Evolutionary conservation across 805 yeast genomes (phyloP).

Genomic region (Suhomyces faveliae): DNA sequence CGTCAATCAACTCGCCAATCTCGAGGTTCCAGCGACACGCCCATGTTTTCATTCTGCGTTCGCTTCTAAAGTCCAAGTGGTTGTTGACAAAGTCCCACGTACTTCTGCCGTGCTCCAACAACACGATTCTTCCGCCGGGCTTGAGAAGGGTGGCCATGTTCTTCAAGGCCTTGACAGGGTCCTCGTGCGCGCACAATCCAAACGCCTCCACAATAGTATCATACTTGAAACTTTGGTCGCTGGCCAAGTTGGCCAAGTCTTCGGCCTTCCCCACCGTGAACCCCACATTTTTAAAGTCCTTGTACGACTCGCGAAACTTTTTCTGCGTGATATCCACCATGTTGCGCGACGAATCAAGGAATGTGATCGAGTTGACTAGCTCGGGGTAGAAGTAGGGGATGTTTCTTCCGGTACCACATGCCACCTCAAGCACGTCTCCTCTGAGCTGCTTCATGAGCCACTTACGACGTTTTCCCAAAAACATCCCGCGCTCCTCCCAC

Average conservation of each 20-base stretch:
- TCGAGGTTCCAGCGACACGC: conserved; percentile 98
- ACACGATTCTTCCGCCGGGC: conserved; percentile 86
- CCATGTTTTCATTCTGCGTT: conserved; percentile 82
- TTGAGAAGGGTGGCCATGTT: conserved; percentile 72
- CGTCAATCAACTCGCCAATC: conserved; percentile 81
- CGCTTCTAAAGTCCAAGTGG: conserved; percentile 79
- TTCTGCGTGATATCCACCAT: conserved; percentile 82
- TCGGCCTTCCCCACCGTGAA: conserved; percentile 92
- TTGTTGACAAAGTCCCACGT: conserved; percentile 73
- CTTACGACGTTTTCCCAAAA: conserved; percentile 64
- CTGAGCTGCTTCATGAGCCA: conserved; percentile 74
- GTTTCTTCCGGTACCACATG: conserved; percentile 96
- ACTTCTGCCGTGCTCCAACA: conserved; percentile 92
- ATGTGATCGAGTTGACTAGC: conserved; percentile 69
- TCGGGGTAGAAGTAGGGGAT: conserved; percentile 67
- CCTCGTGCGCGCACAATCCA: conserved; percentile 94
- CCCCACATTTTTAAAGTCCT: conserved; percentile 68
- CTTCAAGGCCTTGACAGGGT: conserved; percentile 78
- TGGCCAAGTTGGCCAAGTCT: conserved; percentile 61
- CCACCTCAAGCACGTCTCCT: conserved; percentile 92
- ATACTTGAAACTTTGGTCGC: conserved; percentile 52
- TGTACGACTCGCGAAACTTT: conserved; percentile 68
- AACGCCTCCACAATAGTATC: conserved; percentile 93
- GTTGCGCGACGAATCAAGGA: conserved; percentile 76
- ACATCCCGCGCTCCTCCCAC: conserved; percentile 63